These are phyloP conservation scores for Dysphania ambrosioides DNA, from an alignment of 148 eudicot genomes.

Conservation along the genomic window DNA sequence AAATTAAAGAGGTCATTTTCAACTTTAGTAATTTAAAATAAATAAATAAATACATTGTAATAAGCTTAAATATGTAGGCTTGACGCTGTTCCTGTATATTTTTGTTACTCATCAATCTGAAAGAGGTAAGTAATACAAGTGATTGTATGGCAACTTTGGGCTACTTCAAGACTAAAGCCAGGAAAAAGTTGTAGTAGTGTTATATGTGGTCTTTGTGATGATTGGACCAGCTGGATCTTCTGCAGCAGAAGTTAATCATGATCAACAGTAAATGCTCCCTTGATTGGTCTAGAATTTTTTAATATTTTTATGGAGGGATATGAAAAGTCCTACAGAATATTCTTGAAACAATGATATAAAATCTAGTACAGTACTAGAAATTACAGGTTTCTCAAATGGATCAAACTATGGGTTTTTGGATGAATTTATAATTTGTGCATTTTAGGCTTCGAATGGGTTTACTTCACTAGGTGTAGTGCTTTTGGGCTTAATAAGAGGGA, in stretches of 20 bases:
- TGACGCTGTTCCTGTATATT: too few relatives aligned
- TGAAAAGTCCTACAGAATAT: too few relatives aligned
- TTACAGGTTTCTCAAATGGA: too few relatives aligned
- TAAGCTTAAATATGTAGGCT: slow-evolving; percentile 1
- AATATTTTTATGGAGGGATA: too few relatives aligned
- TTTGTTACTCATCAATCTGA: background rate
- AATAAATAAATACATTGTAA: background rate
- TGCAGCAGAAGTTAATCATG: background rate
- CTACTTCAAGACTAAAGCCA: background rate
- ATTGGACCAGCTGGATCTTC: background rate
- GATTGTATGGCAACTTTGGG: background rate
- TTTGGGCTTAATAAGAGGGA: too few relatives aligned
- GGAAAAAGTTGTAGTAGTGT: background rate
- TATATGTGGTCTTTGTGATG: background rate
- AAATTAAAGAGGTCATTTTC: background rate
- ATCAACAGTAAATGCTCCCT: background rate
- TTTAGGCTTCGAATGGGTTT: too few relatives aligned
- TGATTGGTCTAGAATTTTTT: background rate
- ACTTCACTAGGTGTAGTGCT: too few relatives aligned
- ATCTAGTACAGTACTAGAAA: too few relatives aligned
- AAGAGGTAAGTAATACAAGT: background rate
- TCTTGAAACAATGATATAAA: too few relatives aligned
- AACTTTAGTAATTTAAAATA: background rate
- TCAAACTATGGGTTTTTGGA: too few relatives aligned
- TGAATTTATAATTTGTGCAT: too few relatives aligned